phyloP scores from a whole-genome alignment of 208 protist genomes.

The Phytomonas sp. region DNA sequence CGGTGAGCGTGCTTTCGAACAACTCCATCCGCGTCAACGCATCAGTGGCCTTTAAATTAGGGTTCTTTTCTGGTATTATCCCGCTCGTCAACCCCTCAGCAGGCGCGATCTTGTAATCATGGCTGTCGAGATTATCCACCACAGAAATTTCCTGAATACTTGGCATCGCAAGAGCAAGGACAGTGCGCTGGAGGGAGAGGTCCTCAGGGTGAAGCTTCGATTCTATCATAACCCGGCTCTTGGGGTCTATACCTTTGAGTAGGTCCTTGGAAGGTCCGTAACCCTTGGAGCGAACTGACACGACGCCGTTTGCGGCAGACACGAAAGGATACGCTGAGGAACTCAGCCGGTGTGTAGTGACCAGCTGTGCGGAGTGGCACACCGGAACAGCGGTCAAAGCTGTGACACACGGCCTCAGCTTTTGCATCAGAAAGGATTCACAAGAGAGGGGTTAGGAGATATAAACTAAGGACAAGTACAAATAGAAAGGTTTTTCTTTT shows the following conservation, averaged over 20 bases:
- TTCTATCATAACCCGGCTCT: slow-evolving; percentile 40
- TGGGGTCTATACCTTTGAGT: slow-evolving; percentile 36
- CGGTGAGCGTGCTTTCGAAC: slow-evolving; percentile 13
- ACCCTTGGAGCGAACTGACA: slow-evolving; percentile 44
- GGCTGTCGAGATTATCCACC: slow-evolving; percentile 14
- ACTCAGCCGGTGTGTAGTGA: neutral
- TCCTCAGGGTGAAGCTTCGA: slow-evolving; percentile 54
- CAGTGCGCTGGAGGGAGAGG: slow-evolving; percentile 47
- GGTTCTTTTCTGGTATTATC: neutral
- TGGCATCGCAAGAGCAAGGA: slow-evolving; percentile 53
- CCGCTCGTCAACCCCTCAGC: slow-evolving; percentile 2
- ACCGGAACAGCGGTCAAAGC: neutral
- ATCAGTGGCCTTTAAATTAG: slow-evolving; percentile 1
- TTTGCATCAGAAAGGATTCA: neutral
- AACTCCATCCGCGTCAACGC: neutral
- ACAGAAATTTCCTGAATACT: slow-evolving; percentile 38
- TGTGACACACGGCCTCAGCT: neutral
- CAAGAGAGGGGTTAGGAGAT: neutral
- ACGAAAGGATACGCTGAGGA: neutral
- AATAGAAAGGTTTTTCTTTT: no score
- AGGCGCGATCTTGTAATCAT: neutral
- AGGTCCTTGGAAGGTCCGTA: slow-evolving; percentile 70
- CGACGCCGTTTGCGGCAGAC: neutral
- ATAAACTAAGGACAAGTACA: neutral
- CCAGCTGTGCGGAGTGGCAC: neutral